Conservation (phyloP, 805 yeast species). For the Metschnikowia proteae region DNA sequence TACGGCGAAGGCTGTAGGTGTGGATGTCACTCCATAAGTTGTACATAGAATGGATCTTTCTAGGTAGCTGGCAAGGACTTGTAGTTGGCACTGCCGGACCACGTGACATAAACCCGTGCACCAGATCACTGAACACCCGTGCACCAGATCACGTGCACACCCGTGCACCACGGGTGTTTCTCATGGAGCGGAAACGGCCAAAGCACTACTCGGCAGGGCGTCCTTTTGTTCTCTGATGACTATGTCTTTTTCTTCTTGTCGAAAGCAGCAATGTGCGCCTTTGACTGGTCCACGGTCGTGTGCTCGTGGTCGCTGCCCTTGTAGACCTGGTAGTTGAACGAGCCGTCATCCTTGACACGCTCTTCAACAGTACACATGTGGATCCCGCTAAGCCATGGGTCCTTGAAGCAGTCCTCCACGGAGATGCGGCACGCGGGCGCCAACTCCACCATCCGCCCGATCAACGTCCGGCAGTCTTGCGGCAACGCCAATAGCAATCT, state of each 20-base stretch:
- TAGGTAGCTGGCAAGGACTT: too few relatives aligned
- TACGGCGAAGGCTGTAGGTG: conserved; percentile 88
- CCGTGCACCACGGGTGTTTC: too few relatives aligned
- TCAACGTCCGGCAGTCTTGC: conserved; percentile 60
- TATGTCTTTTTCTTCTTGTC: conserved; percentile 67
- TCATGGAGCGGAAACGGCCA: neutral
- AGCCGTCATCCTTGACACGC: conserved; percentile 34
- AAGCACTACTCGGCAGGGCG: neutral
- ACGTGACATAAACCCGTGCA: too few relatives aligned
- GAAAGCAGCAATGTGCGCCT: conserved; percentile 91
- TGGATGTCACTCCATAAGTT: conserved; percentile 63
- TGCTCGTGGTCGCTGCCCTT: conserved; percentile 67
- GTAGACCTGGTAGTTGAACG: conserved; percentile 34
- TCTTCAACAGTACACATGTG: conserved; percentile 66
- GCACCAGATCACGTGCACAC: too few relatives aligned
- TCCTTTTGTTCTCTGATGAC: neutral
- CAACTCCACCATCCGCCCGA: conserved; percentile 73
- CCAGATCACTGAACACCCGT: too few relatives aligned
- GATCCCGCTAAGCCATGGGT: conserved; percentile 61
- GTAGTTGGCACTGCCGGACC: too few relatives aligned
- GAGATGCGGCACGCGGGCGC: conserved; percentile 83
- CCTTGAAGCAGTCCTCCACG: conserved; percentile 75
- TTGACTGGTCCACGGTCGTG: conserved; percentile 86
- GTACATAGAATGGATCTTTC: conserved; percentile 12
- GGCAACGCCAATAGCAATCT: conserved; percentile 69